Evolutionary conservation across 2,329 filamentous ascomycete genomes (phyloP).

Genomic region (Fusarium virguliforme): DNA sequence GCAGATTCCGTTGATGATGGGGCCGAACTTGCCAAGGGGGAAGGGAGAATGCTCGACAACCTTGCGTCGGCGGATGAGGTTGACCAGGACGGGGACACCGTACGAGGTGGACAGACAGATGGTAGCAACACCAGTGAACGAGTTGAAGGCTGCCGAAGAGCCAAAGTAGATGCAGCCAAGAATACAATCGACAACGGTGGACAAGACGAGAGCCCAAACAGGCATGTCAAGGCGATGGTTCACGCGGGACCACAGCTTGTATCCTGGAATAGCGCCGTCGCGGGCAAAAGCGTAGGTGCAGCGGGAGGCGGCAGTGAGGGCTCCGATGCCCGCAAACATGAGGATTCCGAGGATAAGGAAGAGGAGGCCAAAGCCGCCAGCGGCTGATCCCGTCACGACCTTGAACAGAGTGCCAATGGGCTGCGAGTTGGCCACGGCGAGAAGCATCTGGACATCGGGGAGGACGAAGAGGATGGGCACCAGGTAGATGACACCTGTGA

Average conservation of each 20-base stretch:
- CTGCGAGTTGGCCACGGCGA: slow-evolving; percentile 78
- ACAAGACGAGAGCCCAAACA: slow-evolving; percentile 78
- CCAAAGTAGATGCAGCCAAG: slow-evolving; percentile 87
- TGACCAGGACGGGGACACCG: slow-evolving; percentile 82
- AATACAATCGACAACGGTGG: slow-evolving; percentile 77
- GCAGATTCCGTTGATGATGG: slow-evolving; percentile 77
- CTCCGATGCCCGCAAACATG: slow-evolving; percentile 82
- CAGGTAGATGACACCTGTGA: slow-evolving; percentile 76
- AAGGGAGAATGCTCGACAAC: slow-evolving; percentile 77
- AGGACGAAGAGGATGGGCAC: slow-evolving; percentile 84
- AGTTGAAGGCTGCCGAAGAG: slow-evolving; percentile 82
- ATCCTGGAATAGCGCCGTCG: slow-evolving; percentile 82
- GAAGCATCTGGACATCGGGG: slow-evolving; percentile 75
- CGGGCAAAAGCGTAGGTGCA: slow-evolving; percentile 84
- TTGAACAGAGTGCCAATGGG: slow-evolving; percentile 85
- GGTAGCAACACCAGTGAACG: slow-evolving; percentile 84
- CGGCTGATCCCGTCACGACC: slow-evolving; percentile 79
- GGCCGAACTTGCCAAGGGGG: slow-evolving; percentile 79
- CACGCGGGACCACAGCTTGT: slow-evolving; percentile 76
- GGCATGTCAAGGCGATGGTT: slow-evolving; percentile 78
- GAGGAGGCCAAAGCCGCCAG: slow-evolving; percentile 81
- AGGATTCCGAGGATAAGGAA: slow-evolving; percentile 84
- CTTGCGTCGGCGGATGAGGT: slow-evolving; percentile 75
- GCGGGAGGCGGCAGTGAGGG: slow-evolving; percentile 80
- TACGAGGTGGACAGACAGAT: slow-evolving; percentile 85